phyloP scores from a whole-genome alignment of 2,329 filamentous ascomycete species.

The Phialophora verrucosa region DNA sequence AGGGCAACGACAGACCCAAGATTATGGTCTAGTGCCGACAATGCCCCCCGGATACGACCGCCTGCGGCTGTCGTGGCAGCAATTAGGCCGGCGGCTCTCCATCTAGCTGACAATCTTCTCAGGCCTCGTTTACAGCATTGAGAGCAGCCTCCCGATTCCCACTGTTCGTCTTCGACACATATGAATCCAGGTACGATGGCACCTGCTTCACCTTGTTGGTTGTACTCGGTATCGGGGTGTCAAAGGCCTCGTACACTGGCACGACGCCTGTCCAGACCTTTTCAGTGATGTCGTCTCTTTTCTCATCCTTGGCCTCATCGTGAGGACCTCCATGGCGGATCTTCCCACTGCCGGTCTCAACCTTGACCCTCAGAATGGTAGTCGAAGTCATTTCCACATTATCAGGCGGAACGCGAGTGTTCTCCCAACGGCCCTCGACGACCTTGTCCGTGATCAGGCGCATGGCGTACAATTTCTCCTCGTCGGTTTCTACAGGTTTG shows the following conservation, averaged over 20 bases:
- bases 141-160: slow-evolving; percentile 29
- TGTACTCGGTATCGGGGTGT: slow-evolving; percentile 65
- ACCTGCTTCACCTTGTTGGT: slow-evolving; percentile 65
- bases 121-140: slow-evolving; percentile 35
- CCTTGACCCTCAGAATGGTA: slow-evolving; percentile 70
- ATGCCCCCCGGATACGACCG: background rate
- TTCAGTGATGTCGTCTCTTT: slow-evolving; percentile 55
- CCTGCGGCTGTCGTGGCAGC: background rate
- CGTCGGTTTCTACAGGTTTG: slow-evolving; percentile 66
- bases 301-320: slow-evolving; percentile 64
- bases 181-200: slow-evolving; percentile 66
- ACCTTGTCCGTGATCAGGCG: slow-evolving; percentile 76
- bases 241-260: slow-evolving; percentile 67
- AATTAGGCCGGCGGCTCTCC: background rate
- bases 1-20: background rate
- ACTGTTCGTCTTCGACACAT: slow-evolving; percentile 56
- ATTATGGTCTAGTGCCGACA: background rate
- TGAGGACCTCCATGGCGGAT: slow-evolving; percentile 68
- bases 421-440: slow-evolving; percentile 70
- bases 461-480: slow-evolving; percentile 80
- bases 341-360: slow-evolving; percentile 77
- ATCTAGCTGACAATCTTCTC: slow-evolving; percentile 4
- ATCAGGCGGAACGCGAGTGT: slow-evolving; percentile 72
- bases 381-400: slow-evolving; percentile 76
- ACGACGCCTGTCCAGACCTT: slow-evolving; percentile 67